Percentiles rank a stretch among this genome's conserved stretches.
These are phyloP conservation scores for Leucosporidium creatinivorum DNA, from an alignment of 768 basidiomycete species.

Conservation along the genomic window DNA sequence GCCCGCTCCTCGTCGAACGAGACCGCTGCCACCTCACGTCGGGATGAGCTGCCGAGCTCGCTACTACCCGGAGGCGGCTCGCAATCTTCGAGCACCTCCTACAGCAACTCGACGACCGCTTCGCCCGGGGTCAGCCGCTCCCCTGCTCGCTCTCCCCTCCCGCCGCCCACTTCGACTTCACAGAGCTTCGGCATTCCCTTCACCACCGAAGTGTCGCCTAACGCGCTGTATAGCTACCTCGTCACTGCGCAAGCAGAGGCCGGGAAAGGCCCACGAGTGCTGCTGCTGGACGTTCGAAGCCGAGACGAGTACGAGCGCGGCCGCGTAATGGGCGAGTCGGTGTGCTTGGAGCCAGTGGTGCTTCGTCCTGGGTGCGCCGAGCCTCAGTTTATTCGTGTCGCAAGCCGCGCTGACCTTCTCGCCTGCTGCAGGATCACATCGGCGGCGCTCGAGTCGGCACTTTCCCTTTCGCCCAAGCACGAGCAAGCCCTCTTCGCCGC, in stretches of 20 bases:
- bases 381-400: not conserved
- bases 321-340: slow-evolving; percentile 59
- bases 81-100: not conserved
- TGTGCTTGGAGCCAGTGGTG: slow-evolving; percentile 81
- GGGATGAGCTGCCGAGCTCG: not conserved
- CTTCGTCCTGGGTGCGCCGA: slow-evolving; percentile 57
- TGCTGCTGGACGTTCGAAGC: slow-evolving; percentile 75
- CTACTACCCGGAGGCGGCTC: not conserved
- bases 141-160: not conserved
- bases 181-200: slow-evolving; percentile 15
- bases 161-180: slow-evolving; percentile 2
- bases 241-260: slow-evolving; percentile 39
- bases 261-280: slow-evolving; percentile 42
- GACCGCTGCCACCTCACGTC: slow-evolving; percentile 5
- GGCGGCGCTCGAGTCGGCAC: slow-evolving; percentile 62
- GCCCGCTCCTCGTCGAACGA: not conserved
- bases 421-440: slow-evolving; percentile 54
- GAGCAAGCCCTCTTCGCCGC: slow-evolving; percentile 72
- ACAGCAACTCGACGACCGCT: not conserved
- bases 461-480: slow-evolving; percentile 59
- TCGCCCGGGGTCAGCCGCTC: not conserved
- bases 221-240: slow-evolving; percentile 21
- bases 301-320: slow-evolving; percentile 68
- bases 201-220: slow-evolving; percentile 11
- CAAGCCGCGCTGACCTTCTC: not conserved